Base-by-base conservation (phyloP, 2,329 filamentous ascomycete genomes). In the Penicillium decumbens region DNA sequence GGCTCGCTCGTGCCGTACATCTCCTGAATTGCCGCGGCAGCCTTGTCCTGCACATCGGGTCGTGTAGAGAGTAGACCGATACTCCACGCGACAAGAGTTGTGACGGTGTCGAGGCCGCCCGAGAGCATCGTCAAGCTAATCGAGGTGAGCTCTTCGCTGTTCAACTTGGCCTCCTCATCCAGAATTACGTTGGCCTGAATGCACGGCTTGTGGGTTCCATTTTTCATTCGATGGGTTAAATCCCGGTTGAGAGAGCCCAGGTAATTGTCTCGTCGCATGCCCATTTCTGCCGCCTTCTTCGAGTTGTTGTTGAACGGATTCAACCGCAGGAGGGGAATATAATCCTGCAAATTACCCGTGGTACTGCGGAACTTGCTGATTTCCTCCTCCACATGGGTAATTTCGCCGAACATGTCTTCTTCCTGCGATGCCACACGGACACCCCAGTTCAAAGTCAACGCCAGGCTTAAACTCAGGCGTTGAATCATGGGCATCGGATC, bases 321-420 rank as follows among this genome's bases (percentile, higher is more conserved):
- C 6, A 84, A 58, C n/a, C 88, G 77, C 55, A 91, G 64, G 0
- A 90, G 64, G 0, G 87, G 87, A 6, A 91, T 80, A 55, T 91
- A 90, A 62, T 92, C 88, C 60, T 88, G 84, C 76, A 85, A 84
- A 61, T 91, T 91, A 61, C 89, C 87, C 43, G 83, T 87, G 1
- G 86, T 89, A n/a, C 80, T 85, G 40, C 88, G 75, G 56, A 89
- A 84, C 54, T 84, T 85, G 47, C 82, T 85, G 41, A 92, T 83
- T 27, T 82, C 82, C 23, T 85, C 79, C 63, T 90, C 88, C 2
- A 91, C 87, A 39, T 84, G 75, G 0, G 84, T 82, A 51, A 92
- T 89, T 61, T 91, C 88, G 9, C 80, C 75, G 9, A 91, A 77
- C 13, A 90, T 71, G 24, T 78, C 75, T 55, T 84, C 80, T 0